A percentile compares a stretch with the other conserved stretches of the same genome.
phyloP scores from a whole-genome alignment of 129 eudicot genomes.

The Pulicaria dysenterica region DNA sequence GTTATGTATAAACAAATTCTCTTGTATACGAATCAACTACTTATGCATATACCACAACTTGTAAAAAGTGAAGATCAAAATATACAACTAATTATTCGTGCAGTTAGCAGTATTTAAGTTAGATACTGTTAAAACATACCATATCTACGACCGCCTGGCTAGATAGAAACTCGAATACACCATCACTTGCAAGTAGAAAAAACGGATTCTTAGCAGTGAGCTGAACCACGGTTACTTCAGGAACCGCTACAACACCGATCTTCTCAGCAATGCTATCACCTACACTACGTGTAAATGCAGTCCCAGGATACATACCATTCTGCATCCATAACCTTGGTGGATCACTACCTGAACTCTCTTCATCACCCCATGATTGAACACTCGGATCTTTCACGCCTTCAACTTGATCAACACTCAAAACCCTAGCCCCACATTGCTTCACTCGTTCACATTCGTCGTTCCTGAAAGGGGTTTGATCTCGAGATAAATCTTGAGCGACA shows the following conservation, averaged over 20 bases:
- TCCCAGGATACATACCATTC: constrained; percentile 89
- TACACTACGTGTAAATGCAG: constrained; percentile 95
- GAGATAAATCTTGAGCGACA: constrained; percentile 74
- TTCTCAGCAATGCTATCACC: constrained; percentile 93
- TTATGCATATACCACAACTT: no score
- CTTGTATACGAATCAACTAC: no score
- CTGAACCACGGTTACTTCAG: constrained; percentile 70
- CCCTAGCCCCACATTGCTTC: constrained; percentile 87
- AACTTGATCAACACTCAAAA: constrained; percentile 95
- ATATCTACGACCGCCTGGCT: constrained; percentile 93
- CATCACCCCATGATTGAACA: constrained; percentile 93
- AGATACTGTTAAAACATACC: constrained; percentile 42
- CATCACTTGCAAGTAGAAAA: constrained; percentile 95
- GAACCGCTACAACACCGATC: constrained; percentile 92
- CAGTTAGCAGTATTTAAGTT: no score
- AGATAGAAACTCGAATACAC: constrained; percentile 91
- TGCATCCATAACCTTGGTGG: constrained; percentile 96
- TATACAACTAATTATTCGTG: no score
- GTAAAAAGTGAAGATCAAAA: no score
- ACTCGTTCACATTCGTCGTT: constrained; percentile 91
- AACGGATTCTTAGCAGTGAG: constrained; percentile 62
- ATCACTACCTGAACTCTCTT: constrained; percentile 88
- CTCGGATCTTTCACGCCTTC: constrained; percentile 92
- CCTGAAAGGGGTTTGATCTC: constrained; percentile 89
- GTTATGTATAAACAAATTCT: no score